Evolutionary conservation across 306 rosid genomes (phyloP), one percentile per base, ranked within the genome.

Genomic region (Medicago arabica): DNA sequence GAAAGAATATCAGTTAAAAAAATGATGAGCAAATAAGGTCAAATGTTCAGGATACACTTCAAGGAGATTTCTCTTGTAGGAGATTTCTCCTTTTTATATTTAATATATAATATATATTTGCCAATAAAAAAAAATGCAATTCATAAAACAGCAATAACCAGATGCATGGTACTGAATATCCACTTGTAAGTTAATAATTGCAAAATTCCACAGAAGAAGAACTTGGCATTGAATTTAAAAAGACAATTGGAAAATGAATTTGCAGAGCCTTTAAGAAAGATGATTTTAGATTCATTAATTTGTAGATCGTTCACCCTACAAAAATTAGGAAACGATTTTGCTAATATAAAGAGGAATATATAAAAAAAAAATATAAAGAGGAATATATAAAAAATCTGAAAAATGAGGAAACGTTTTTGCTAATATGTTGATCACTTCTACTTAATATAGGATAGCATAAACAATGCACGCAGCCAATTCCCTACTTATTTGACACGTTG

Each of bases 351-450:
- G 12, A 59, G 9, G 19, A 67, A 72, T 54, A 80, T 58, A 12
- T n/a, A 36, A 41, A 15, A n/a, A 62, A 62, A n/a, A n/a, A n/a
- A n/a, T n/a, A 19, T 57, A 2, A 58, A 58, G 12, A 59, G 9
- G 19, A 67, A 72, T 54, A 80, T 58, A 12, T n/a, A 36, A 41
- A 15, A n/a, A 62, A 62, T 31, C 43, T 15, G 21, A 69, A 25
- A 69, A 49, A n/a, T 49, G 28, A 9, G 12, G 51, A 43, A 2
- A 19, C 7, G 23, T 12, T 59, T 67, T 21, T 19, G 38, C 55
- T 44, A 46, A 44, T 13, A 67, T 3, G 57, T 13, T 21, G 15
- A 38, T 17, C 31, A 12, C 17, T 21, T 17, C 55, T 2, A 65
- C 14, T 65, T n/a, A 8, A 68, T 68, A 47, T 47, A 46, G 44